Conservation (phyloP, 2,329 filamentous ascomycete species). For the Alternaria atra region DNA sequence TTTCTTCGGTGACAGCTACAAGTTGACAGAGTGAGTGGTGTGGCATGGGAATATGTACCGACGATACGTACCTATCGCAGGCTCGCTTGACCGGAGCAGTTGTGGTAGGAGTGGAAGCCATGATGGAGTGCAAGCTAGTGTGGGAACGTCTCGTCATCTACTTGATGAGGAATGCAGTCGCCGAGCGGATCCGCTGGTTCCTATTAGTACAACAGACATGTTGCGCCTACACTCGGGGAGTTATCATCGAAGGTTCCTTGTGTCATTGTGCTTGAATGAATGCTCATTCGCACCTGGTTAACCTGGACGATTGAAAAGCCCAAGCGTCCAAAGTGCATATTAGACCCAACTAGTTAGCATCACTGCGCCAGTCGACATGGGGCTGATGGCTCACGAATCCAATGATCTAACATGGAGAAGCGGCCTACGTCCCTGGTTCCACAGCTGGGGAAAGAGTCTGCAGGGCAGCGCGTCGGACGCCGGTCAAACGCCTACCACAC, state of each 20-base stretch:
- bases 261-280: conserved; percentile 44
- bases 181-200: conserved; percentile 34
- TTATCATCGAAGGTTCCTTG: conserved; percentile 37
- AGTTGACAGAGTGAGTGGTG: conserved; percentile 20
- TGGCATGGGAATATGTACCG: conserved; percentile 11
- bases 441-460: conserved; percentile 33
- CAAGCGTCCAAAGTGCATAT: conserved; percentile 48
- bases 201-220: conserved; percentile 39
- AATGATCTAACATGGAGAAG: conserved; percentile 35
- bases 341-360: conserved; percentile 43
- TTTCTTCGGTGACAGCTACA: conserved; percentile 59
- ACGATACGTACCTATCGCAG: conserved; percentile 52
- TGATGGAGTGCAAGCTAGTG: conserved; percentile 13
- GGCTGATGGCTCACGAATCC: conserved; percentile 26
- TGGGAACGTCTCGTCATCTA: conserved; percentile 22
- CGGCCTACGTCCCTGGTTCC: conserved; percentile 37
- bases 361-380: conserved; percentile 35
- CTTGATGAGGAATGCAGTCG: conserved; percentile 29
- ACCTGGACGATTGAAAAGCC: conserved; percentile 43
- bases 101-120: conserved; percentile 39
- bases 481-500: conserved; percentile 38
- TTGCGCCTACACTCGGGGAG: conserved; percentile 36
- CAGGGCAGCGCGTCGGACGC: conserved; percentile 39
- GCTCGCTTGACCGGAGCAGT: conserved; percentile 53
- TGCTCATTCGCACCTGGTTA: conserved; percentile 41